These are phyloP conservation scores for Talaromyces sp. DNA, from an alignment of 2,329 filamentous ascomycete genomes.

Conservation along the genomic window DNA sequence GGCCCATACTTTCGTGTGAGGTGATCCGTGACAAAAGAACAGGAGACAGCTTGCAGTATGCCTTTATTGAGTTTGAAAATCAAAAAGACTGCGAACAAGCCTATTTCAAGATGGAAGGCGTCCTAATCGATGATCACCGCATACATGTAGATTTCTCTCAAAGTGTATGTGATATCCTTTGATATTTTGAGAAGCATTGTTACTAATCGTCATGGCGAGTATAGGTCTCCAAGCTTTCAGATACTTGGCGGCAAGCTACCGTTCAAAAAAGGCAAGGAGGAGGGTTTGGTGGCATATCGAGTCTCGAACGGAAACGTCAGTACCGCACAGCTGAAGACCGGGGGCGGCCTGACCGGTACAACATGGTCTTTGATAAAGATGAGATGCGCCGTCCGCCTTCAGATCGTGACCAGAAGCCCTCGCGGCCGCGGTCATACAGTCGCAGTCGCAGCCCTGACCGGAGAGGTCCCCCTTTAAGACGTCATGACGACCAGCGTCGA, in stretches of 20 bases:
- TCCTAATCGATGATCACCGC: conserved; percentile 91
- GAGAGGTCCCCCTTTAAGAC: conserved; percentile 16
- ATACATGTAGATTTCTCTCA: conserved; percentile 99
- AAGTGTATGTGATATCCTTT: conserved; percentile 57
- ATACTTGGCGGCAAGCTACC: conserved; percentile 80
- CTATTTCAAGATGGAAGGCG: conserved; percentile 98
- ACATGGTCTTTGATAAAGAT: conserved; percentile 75
- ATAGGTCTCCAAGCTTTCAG: conserved; percentile 68
- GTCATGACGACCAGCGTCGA: conserved; percentile 25
- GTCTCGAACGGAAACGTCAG: conserved; percentile 83
- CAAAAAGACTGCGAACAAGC: conserved; percentile 90
- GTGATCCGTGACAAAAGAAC: conserved; percentile 92
- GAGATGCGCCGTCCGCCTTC: conserved; percentile 51
- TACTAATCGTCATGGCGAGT: conserved; percentile 19
- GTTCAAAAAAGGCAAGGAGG: conserved; percentile 73
- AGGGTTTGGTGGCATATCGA: conserved; percentile 85
- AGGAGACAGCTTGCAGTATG: conserved; percentile 91
- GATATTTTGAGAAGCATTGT: conserved; percentile 2
- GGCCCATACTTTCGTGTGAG: conserved; percentile 90
- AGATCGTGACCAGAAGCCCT: conserved; percentile 16
- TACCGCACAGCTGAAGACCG: conserved; percentile 65
- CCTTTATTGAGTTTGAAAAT: conserved; percentile 94
- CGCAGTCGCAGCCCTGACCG: conserved; percentile 42
- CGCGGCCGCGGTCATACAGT: conserved; percentile 29
- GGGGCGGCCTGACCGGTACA: conserved; percentile 53